phyloP scores from a whole-genome alignment of 176 grass and related monocot genomes.

The Carex cristatella region DNA sequence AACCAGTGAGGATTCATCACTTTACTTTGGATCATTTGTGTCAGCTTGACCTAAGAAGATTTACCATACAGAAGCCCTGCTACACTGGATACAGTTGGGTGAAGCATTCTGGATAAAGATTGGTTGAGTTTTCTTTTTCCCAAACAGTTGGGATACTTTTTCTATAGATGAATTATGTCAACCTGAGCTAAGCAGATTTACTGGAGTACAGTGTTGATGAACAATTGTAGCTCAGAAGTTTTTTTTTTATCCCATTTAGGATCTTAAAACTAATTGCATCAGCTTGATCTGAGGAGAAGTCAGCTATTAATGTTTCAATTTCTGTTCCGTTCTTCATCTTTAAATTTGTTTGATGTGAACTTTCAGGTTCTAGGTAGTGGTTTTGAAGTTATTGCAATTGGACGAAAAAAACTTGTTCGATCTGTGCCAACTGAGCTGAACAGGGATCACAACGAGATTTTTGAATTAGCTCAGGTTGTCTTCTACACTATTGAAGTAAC shows the following conservation, averaged over 20 bases:
- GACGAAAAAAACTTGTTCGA: constrained; percentile 77
- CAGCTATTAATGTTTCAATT: not conserved
- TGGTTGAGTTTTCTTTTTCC: not conserved
- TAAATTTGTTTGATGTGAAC: constrained; percentile 26
- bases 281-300: not conserved
- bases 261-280: not conserved
- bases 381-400: constrained; percentile 96
- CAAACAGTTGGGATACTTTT: not conserved
- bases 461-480: constrained; percentile 93
- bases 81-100: not conserved
- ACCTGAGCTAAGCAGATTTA: not conserved
- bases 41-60: not conserved
- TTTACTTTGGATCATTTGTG: not conserved
- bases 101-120: not conserved
- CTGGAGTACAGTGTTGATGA: not conserved
- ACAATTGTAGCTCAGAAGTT: not conserved
- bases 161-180: not conserved
- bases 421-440: constrained; percentile 95
- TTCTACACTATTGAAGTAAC: not conserved
- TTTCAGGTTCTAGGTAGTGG: constrained; percentile 81
- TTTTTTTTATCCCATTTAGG: not conserved
- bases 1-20: not conserved
- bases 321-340: not conserved
- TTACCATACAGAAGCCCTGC: not conserved
- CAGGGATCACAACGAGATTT: constrained; percentile 95